Evolutionary conservation across 139 green algal genomes (phyloP).

Genomic region (Spirogloea muscicola): DNA sequence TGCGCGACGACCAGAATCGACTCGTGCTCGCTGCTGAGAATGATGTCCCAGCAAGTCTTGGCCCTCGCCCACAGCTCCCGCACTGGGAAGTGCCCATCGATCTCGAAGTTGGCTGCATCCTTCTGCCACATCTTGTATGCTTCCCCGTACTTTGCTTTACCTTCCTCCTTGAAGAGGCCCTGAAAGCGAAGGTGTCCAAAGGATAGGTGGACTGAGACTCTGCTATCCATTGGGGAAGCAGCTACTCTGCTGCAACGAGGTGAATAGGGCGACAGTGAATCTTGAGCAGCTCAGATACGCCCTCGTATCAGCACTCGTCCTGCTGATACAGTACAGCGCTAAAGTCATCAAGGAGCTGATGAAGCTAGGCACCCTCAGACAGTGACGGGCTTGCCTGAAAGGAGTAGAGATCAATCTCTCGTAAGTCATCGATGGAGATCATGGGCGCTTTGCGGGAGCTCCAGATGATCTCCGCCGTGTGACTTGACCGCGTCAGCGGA

Average conservation of each 20-base stretch:
- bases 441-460: slow-evolving; percentile 25
- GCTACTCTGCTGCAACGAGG: no score
- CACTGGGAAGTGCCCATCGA: slow-evolving; percentile 71
- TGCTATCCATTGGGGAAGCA: no score
- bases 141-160: slow-evolving; percentile 62
- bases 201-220: no score
- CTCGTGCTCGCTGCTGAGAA: slow-evolving; percentile 53
- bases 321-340: no score
- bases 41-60: slow-evolving; percentile 75
- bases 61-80: slow-evolving; percentile 59
- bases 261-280: no score
- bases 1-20: slow-evolving; percentile 85
- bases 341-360: no score
- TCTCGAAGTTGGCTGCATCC: slow-evolving; percentile 68
- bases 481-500: slow-evolving; percentile 68
- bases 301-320: no score
- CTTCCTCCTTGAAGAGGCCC: slow-evolving; percentile 83
- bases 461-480: slow-evolving; percentile 83
- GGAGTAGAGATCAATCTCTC: slow-evolving; percentile 93
- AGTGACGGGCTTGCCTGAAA: slow-evolving; percentile 72
- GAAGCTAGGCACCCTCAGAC: no score
- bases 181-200: no score
- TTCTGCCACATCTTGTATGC: slow-evolving; percentile 77
- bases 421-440: slow-evolving; percentile 53
- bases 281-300: no score